Evolutionary conservation across 202 grass and related monocot species (phyloP), one percentile per base, ranked within the genome.

Genomic region (Cymbopogon flexuosus): DNA sequence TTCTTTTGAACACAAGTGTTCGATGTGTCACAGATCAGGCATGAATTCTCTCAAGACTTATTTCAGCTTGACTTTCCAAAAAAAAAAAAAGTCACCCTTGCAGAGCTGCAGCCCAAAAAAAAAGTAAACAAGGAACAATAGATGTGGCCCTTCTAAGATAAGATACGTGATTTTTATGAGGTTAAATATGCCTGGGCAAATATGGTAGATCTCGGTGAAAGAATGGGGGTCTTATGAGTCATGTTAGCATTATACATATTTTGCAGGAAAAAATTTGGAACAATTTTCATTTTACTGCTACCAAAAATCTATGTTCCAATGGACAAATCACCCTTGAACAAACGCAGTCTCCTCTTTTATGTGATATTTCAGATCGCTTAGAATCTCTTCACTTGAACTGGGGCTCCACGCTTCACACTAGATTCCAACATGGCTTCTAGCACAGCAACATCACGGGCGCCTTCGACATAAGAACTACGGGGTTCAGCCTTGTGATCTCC

Each of bases 351-450:
- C n/a, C 18, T 52, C 3, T 22, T 65, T 66, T 56, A 5, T 62
- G 62, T 45, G 8, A 2, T 12, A 46, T 24, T 29, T 81, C 39
- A 65, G 12, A 54, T 62, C 5, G 47, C 29, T 94, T 42, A 89
- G 16, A 94, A 91, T 81, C 51, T 94, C 72, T 93, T 94, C 46
- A 98, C 95, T 66, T 82, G 88, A 51, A 98, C 79, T 0, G 23
- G 69, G 27, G 79, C 52, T 65, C 92, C 92, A 87, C 93, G 85
- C 42, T 93, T 91, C 5, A 21, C 62, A 18, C 95, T 92, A 52
- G 95, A 98, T 75, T 91, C 90, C 9, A 94, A 88, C 95, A 98
- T 98, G 59, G 92, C 92, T 88, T 98, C 92, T 75, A 94, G 83
- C 84, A 98, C 92, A 0, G 95, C 95, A 30, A 98, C 90, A 64